Base-by-base conservation (phyloP, 1,139 yeast genomes). In the Zygosaccharomyces sapae region DNA sequence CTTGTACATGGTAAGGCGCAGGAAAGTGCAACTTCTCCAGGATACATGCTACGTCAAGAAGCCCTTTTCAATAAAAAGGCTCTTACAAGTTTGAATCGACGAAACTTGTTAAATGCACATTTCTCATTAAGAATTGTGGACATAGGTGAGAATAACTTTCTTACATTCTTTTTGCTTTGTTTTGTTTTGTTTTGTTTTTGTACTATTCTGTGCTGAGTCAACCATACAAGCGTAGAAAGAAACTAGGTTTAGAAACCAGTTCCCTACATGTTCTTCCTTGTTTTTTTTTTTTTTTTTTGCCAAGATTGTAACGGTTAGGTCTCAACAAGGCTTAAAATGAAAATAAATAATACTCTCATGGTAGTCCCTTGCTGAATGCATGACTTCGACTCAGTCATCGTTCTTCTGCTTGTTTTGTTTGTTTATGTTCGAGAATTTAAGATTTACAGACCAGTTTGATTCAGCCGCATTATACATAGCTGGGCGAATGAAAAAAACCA, bases 401-500 rank as follows among this genome's bases (percentile, higher is more conserved):
- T 33, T 19, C 16, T 4, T 1, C 16, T 10, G 38, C 29, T 19
- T 36, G 16, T 10, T 25, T 10, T 35, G 22, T 36, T 25, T 36
- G 38, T 18, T 36, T 36, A 22, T 36, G 38, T 9, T 36, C 12
- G 18, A 13, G 10, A n/a, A 10, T 24, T 18, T 4, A 31, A 7
- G 19, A 13, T 38, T 38, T 38, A 12, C 41, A 29, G 19, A 27
- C 33, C n/a, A 9, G 33, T 29, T 31, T 29, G 34, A 16, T 38
- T 38, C 33, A 38, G 41, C 41, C 41, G 41, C 12, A 20, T 20
- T 4, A 20, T 20, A 20, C 22, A 20, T 16, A 20, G 41, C 41
- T 38, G 41, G 27, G 33, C 41, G 25, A 38, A 20, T 18, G 19
- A 38, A 18, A n/a, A n/a, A n/a, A 38, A 13, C 41, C 41, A 38